These are phyloP conservation scores for Ustilago vetiveriae DNA, from an alignment of 1,284 basidiomycete genomes.

Conservation along the genomic window DNA sequence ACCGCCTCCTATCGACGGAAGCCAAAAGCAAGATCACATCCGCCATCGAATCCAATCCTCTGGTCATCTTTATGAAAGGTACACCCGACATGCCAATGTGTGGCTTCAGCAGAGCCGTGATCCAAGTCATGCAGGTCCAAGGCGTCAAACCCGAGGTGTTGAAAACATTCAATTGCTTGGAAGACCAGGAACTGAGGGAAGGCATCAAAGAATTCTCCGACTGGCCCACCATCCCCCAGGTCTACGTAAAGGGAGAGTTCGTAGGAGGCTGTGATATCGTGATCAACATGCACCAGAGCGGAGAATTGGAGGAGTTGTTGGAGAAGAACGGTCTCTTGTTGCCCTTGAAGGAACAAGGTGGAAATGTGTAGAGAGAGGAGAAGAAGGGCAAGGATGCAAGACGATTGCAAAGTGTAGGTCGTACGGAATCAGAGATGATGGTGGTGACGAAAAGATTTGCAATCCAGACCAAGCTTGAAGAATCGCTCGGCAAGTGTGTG, in stretches of 20 bases:
- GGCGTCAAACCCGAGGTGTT: slow-evolving; percentile 73
- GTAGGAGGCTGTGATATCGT: slow-evolving; percentile 96
- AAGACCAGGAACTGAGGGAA: slow-evolving; percentile 81
- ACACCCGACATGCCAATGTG: slow-evolving; percentile 78
- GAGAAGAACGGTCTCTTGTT: slow-evolving; percentile 60
- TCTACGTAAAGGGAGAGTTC: slow-evolving; percentile 94
- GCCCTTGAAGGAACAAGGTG: slow-evolving; percentile 23
- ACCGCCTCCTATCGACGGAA: slow-evolving; percentile 68
- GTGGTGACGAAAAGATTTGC: no score
- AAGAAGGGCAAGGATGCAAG: no score
- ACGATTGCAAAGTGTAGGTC: no score
- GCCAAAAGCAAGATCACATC: slow-evolving; percentile 70
- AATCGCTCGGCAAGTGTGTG: no score
- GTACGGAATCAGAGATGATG: no score
- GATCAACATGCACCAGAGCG: slow-evolving; percentile 92
- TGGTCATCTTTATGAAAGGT: slow-evolving; percentile 95
- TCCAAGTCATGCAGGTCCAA: slow-evolving; percentile 89
- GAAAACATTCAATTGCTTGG: slow-evolving; percentile 84
- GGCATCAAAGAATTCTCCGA: slow-evolving; percentile 94
- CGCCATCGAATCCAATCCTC: slow-evolving; percentile 74
- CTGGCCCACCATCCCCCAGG: slow-evolving; percentile 97
- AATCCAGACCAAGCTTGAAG: no score
- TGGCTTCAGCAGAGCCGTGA: slow-evolving; percentile 91
- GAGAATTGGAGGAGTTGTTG: slow-evolving; percentile 87
- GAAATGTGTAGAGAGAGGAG: not conserved